Conservation (phyloP, 108 stramenopile genomes). For the Halocafeteria seosinensis region DNA sequence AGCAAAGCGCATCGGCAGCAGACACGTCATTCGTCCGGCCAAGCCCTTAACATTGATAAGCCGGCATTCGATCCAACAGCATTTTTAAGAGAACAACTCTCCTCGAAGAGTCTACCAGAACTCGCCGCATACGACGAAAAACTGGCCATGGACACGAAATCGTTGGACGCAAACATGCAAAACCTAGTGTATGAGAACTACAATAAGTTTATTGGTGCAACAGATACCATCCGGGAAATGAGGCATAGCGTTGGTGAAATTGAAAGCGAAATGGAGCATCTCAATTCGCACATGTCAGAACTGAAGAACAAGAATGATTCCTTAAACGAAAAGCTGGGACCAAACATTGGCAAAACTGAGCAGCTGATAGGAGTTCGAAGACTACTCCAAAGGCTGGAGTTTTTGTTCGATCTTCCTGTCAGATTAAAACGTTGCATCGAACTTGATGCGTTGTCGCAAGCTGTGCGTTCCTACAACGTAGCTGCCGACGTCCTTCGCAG, state of each 20-base stretch:
- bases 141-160: constrained; percentile 27
- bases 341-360: constrained; percentile 27
- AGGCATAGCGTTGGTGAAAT: constrained; percentile 35
- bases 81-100: constrained; percentile 23
- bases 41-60: too few species aligned
- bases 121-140: constrained; percentile 25
- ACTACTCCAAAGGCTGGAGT: constrained; percentile 34
- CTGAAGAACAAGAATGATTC: constrained; percentile 8
- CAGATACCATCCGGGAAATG: constrained; percentile 74
- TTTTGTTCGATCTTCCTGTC: constrained; percentile 35
- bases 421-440: constrained; percentile 25
- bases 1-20: too few species aligned
- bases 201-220: constrained; percentile 89
- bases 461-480: constrained; percentile 8
- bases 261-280: constrained; percentile 25
- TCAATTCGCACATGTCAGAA: constrained; percentile 18
- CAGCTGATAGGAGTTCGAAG: constrained; percentile 38
- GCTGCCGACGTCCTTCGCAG: constrained; percentile 4
- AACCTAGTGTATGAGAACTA: constrained; percentile 98
- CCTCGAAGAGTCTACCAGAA: constrained; percentile 15
- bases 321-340: constrained; percentile 17
- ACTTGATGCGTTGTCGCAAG: constrained; percentile 6
- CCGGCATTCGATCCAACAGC: too few species aligned
- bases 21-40: too few species aligned
- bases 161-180: constrained; percentile 83